Evolutionary conservation across 345 rosid genomes (phyloP).

Genomic region (Melaleuca quinquenervia): DNA sequence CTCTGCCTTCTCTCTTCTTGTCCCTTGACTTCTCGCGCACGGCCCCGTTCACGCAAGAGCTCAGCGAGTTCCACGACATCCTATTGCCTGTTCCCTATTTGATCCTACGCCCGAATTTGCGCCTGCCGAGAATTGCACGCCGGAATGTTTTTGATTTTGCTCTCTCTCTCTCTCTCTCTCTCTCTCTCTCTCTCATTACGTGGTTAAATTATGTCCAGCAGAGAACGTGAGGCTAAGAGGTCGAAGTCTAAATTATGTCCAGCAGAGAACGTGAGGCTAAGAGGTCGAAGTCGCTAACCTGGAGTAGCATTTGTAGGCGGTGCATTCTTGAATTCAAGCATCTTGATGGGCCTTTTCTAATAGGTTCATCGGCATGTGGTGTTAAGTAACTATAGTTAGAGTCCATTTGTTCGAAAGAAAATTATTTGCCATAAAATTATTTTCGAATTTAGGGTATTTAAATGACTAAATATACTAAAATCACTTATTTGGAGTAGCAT

Average conservation of each 20-base stretch:
- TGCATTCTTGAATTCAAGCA: background rate
- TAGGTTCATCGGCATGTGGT: background rate
- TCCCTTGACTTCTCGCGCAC: background rate
- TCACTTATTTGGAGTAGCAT: no score
- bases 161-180: background rate
- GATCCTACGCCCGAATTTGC: background rate
- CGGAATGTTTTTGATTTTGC: background rate
- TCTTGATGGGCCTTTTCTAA: background rate
- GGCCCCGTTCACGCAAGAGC: background rate
- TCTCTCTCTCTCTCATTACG: background rate
- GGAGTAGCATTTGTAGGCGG: background rate
- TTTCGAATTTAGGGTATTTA: background rate
- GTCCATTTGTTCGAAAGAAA: background rate
- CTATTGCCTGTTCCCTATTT: background rate
- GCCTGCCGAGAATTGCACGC: background rate
- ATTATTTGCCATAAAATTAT: accelerated
- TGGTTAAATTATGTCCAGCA: background rate
- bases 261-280: background rate
- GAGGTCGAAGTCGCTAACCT: background rate
- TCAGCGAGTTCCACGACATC: background rate
- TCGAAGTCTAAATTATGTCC: background rate
- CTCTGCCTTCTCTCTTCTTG: background rate
- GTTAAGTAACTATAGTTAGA: background rate
- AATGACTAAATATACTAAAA: background rate
- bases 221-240: background rate